These are phyloP conservation scores for Ophiostoma sp. DNA, from an alignment of 2,329 filamentous ascomycete genomes.

Conservation along the genomic window DNA sequence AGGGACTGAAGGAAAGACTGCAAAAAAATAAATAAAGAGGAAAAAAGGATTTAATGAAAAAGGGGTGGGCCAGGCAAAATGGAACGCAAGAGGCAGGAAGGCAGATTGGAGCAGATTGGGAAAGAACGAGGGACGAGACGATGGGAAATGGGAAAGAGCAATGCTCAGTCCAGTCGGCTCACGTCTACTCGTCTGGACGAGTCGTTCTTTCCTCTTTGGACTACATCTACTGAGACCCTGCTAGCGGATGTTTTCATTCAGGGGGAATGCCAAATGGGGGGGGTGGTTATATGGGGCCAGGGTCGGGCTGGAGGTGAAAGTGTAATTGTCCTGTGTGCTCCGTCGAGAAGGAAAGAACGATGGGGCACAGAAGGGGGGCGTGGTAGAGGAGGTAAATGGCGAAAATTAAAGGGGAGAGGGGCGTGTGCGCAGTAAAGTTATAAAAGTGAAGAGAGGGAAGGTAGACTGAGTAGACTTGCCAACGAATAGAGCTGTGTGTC, in stretches of 20 bases:
- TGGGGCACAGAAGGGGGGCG: constrained; percentile 16
- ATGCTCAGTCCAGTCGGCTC: constrained; percentile 11
- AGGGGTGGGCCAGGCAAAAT: constrained; percentile 21
- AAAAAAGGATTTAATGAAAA: constrained; percentile 14
- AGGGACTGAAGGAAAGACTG: neutral
- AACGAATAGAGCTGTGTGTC: neutral
- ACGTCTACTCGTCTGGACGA: constrained; percentile 15
- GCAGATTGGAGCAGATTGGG: neutral
- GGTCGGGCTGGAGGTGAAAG: constrained; percentile 15
- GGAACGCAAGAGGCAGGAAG: constrained; percentile 16
- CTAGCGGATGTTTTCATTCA: constrained; percentile 22
- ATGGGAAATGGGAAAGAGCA: constrained; percentile 21
- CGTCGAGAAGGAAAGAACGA: constrained; percentile 19
- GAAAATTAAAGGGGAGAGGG: constrained; percentile 22
- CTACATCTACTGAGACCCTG: constrained; percentile 15
- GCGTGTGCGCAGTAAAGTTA: constrained; percentile 24
- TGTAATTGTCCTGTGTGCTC: constrained; percentile 1
- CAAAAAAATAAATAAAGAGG: neutral
- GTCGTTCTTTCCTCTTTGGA: constrained; percentile 19
- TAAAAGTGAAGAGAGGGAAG: constrained; percentile 5
- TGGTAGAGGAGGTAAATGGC: constrained; percentile 5
- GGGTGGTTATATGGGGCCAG: constrained; percentile 12
- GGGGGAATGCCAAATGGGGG: constrained; percentile 21
- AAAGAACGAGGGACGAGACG: constrained; percentile 18
- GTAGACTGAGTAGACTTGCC: neutral